Percentiles rank a stretch among this genome's conserved stretches.
Evolutionary conservation across 345 rosid genomes (phyloP).

Genomic region (Salix purpurea): DNA sequence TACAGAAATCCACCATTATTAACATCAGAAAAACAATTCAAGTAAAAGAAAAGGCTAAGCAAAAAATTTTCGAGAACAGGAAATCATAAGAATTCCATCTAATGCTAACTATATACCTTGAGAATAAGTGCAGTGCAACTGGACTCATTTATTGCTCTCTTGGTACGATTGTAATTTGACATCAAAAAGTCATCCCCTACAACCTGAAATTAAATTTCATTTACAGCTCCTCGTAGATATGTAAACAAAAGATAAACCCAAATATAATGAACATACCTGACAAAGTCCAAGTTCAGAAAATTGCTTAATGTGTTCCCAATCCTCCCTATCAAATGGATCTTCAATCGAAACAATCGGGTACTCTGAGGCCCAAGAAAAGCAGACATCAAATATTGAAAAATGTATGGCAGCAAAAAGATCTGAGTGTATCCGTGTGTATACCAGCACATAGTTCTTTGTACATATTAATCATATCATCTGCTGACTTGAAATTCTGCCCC

Average conservation of each 20-base stretch:
- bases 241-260: neutral
- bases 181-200: conserved; percentile 82
- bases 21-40: neutral
- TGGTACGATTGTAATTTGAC: conserved; percentile 83
- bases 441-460: conserved; percentile 81
- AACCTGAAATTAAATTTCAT: conserved; percentile 49
- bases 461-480: conserved; percentile 91
- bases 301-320: conserved; percentile 79
- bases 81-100: neutral
- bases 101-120: conserved; percentile 51
- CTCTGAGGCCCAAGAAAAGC: conserved; percentile 35
- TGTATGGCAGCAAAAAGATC: conserved; percentile 1
- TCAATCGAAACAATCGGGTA: conserved; percentile 84
- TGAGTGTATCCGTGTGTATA: conserved; percentile 23
- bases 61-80: neutral
- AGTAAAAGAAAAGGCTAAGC: neutral
- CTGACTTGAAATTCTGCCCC: conserved; percentile 86
- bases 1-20: neutral
- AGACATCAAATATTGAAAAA: conserved; percentile 9
- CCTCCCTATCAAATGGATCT: conserved; percentile 99
- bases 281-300: conserved; percentile 81
- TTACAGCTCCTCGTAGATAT: neutral
- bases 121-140: conserved; percentile 92
- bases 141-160: conserved; percentile 70
- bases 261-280: conserved; percentile 53